These are phyloP conservation scores for Endotrypanum monterogeii DNA, from an alignment of 208 protist genomes.

Conservation along the genomic window DNA sequence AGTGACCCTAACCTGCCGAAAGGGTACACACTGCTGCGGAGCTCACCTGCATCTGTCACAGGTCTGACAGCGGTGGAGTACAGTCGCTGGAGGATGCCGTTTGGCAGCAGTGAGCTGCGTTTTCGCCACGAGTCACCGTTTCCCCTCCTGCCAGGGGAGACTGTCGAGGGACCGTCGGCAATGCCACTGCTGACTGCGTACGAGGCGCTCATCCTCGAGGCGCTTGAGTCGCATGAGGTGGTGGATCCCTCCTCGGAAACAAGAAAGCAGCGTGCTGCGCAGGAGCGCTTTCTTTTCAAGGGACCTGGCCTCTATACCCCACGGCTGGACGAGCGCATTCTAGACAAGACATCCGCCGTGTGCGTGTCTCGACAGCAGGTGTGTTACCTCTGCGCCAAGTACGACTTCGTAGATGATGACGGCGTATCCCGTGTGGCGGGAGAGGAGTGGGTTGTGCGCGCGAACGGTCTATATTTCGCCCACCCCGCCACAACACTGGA, in stretches of 20 bases:
- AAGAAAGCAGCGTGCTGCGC: constrained; percentile 2
- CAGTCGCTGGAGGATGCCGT: constrained; percentile 19
- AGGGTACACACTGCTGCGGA: constrained; percentile 7
- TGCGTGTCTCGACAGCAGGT: constrained; percentile 22
- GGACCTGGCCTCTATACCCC: constrained; percentile 52
- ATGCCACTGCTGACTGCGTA: constrained; percentile 64
- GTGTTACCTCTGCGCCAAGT: constrained; percentile 31
- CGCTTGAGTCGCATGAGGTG: constrained; percentile 17
- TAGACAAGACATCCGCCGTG: constrained; percentile 9
- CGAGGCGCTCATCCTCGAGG: constrained; percentile 48
- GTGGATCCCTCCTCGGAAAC: neutral
- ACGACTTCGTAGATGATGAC: constrained; percentile 31
- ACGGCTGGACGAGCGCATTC: constrained; percentile 29
- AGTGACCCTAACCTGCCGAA: constrained; percentile 10
- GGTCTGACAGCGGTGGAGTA: constrained; percentile 16
- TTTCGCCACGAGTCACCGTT: constrained; percentile 79
- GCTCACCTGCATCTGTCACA: neutral
- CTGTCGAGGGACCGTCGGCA: constrained; percentile 30
- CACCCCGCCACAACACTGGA: constrained; percentile 23
- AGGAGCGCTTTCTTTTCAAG: constrained; percentile 36
- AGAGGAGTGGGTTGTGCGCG: constrained; percentile 86
- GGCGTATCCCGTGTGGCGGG: constrained; percentile 68
- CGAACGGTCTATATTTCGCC: constrained; percentile 86
- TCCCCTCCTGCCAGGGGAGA: constrained; percentile 88
- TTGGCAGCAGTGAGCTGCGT: constrained; percentile 84